Evolutionary conservation across 2,329 filamentous ascomycete genomes (phyloP), one percentile per base, ranked within the genome.

Genomic region (Alternaria solani): DNA sequence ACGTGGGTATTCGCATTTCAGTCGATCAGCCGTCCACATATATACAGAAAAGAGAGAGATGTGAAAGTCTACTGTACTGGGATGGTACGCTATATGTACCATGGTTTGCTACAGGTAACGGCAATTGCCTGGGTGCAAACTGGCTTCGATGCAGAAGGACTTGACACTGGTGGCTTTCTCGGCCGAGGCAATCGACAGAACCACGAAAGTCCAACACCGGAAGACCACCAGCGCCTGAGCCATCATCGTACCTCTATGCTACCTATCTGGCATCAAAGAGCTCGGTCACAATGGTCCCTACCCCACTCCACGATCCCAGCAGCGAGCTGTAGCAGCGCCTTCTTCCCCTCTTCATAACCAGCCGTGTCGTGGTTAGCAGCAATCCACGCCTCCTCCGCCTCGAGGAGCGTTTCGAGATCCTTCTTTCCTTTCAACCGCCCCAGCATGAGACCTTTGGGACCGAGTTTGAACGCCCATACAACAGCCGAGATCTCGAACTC

Each of bases 361-460:
- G 3, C 16, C 2, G 9, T 7, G 2, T n/a, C 16, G 16, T 36
- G 20, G 14, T 55, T 9, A 7, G n/a, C 23, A 11, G 14, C 20
- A 3, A 55, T 28, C 41, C 41, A 55, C 20, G 26, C 41, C 51
- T 55, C 51, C 16, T 55, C 51, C 16, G 41, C 23, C n/a, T 1
- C 41, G 30, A 51, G 16, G 18, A 43, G 16, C 6, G 20, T 32
- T 26, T 26, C 38, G 18, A 41, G 8, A 16, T 32, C 39, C 3
- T 5, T 53, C 28, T 26, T 44, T 4, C 51, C 51, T n/a, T 34
- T 32, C 7, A 30, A 26, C 26, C 38, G 28, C 7, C 39, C 51
- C 38, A 25, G 11, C 11, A 7, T 18, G 1, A 53, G 38, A 2
- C 39, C 51, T 14, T 20, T 30, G 1, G 38, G 38, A 16, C 51